Base-by-base conservation (phyloP, 2,329 filamentous ascomycete genomes). In the Drechslerella dactyloides region DNA sequence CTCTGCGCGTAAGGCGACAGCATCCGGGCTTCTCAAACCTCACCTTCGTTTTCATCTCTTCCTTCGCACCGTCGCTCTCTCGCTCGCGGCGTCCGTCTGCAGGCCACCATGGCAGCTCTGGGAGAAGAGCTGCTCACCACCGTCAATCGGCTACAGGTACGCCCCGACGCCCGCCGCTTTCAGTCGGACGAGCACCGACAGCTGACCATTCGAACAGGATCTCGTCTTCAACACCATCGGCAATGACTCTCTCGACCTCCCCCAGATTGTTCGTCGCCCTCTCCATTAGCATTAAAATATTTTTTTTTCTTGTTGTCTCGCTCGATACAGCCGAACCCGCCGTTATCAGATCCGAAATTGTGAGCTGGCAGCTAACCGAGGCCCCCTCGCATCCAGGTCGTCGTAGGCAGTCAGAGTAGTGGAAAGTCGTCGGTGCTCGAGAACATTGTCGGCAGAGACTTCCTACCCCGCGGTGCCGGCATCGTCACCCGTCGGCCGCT, bases 341-440 rank as follows among this genome's bases (percentile, higher is more conserved):
- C 27, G 27, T 33, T 33, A 33, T 33, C 27, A 52, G 19, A 33
- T 55, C 44, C 24, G 35, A n/a, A n/a, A 17, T 51, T 65, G 61
- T 53, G 73, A 65, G 48, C 69, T 24, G 46, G 61, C 54, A 44
- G 17, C 42, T 69, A 57, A 60, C 60, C 73, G 27, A 65, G 78
- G 73, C 59, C 48, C 64, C 64, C 76, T 72, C 74, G 21, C 70
- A 53, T 35, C 42, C 53, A 97, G 93, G 93, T 99, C 75, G 94
- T 99, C 73, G 94, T 99, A 77, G 94, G 94, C 74, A 99, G 94
- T 73, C 94, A 99, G 82, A 97, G 94, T 10, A 96, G 94, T 64
- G 94, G 94, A 79, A 99, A 99, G 83, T 97, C 93, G 15, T 97
- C 94, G 6, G 94, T 99, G 24, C 88, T 99, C 74, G 94, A 99